phyloP scores from a whole-genome alignment of 371 early-diverging fungal species.

The Mortierella sp. region DNA sequence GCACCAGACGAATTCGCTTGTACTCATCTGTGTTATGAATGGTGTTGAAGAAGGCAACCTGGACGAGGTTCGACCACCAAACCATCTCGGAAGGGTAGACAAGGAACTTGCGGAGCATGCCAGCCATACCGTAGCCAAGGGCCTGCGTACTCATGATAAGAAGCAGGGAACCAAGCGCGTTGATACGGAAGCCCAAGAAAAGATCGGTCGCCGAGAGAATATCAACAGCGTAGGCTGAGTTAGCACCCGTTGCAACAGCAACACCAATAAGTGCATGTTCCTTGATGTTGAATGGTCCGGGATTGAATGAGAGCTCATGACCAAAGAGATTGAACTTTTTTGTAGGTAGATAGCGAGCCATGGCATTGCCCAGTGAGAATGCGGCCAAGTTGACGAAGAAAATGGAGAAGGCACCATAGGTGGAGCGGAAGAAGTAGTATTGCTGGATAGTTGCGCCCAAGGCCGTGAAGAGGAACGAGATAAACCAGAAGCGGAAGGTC shows the following conservation, averaged over 20 bases:
- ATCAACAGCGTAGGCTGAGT: slow-evolving; percentile 52
- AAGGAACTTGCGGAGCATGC: slow-evolving; percentile 28
- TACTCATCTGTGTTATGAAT: slow-evolving; percentile 23
- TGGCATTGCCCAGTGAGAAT: slow-evolving; percentile 41
- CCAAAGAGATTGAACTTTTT: slow-evolving; percentile 16
- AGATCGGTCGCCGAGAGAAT: slow-evolving; percentile 65
- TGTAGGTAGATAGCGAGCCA: slow-evolving; percentile 45
- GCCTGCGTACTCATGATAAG: slow-evolving; percentile 57
- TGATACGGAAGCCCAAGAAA: slow-evolving; percentile 59
- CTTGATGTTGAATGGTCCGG: slow-evolving; percentile 64
- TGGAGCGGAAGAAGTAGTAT: slow-evolving; percentile 54
- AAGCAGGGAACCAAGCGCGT: slow-evolving; percentile 58
- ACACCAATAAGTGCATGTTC: slow-evolving; percentile 61
- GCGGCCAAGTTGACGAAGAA: slow-evolving; percentile 54
- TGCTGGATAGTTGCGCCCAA: slow-evolving; percentile 63
- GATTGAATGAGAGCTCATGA: slow-evolving; percentile 49
- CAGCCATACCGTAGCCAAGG: slow-evolving; percentile 52
- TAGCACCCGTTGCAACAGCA: slow-evolving; percentile 40
- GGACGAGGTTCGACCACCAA: slow-evolving; percentile 11
- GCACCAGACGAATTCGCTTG: slow-evolving; percentile 8
- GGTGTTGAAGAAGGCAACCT: slow-evolving; percentile 15
- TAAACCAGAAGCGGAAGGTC: slow-evolving; percentile 75
- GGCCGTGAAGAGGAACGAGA: slow-evolving; percentile 71
- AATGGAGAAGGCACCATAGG: slow-evolving; percentile 38
- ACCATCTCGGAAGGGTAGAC: slow-evolving; percentile 35